Base-by-base conservation (phyloP, 257 asterid genomes). In the Solanum phureja region DNA sequence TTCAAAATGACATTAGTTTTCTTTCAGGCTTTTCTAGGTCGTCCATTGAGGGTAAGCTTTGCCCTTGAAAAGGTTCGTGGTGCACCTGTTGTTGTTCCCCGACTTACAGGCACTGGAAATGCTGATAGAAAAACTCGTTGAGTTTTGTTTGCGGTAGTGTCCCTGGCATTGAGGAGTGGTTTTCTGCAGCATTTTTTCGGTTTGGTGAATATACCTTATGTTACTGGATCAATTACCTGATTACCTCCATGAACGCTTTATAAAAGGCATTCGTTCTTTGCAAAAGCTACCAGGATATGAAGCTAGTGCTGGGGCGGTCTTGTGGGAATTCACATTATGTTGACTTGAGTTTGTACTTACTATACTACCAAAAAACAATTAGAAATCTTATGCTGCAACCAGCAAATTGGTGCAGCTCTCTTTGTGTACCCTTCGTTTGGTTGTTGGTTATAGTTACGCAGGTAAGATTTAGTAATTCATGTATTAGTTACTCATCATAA, bases 61-160 rank as follows among this genome's bases (percentile, higher is more conserved):
- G 92, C 93, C 37, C 89, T 91, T 84, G 94, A 92, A 37, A 90
- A 91, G 90, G 93, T 89, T 18, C 93, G 93, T 19, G 92, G 94
- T 87, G 90, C 90, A 66, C 93, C 92, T 84, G 89, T 91, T 66
- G 93, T 92, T 5, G 92, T 92, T 86, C 94, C 94, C 77, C 93
- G 94, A 27, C 87, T 90, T 85, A 76, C 83, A 62, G 74, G 86
- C 52, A 76, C 21, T 44, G 83, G 83, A 86, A 58, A 71, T 83
- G 58, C 23, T 42, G n/a, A 35, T 68, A 37, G 16, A 49, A 49
- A 49, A 37, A 82, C 31, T 82, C 85, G 69, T 82, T 82, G 42
- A 82, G 11, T 82, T 82, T 29, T 81, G 42, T 49, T 49, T 29
- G 24, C 14, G 7, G 42, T 16, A 49, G 69, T 46, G 69, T 2